Base-by-base conservation (phyloP, 1,284 basidiomycete species). In the Leucoagaricus sp. region DNA sequence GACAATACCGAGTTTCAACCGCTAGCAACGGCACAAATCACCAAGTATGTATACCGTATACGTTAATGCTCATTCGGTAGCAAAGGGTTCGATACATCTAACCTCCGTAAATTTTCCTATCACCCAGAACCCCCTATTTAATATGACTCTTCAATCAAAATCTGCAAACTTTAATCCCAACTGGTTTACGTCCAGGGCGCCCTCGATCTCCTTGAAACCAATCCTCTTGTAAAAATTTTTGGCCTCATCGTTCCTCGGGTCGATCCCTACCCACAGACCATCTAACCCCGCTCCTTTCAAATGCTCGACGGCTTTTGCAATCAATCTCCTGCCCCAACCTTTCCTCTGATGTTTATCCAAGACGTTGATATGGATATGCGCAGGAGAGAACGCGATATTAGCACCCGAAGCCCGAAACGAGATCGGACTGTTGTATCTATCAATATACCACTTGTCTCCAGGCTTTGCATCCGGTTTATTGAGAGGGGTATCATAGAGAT, bases 301-400 rank as follows among this genome's bases (percentile, higher is more conserved):
- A 67, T 80, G 72, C 49, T 77, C 70, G 21, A 85, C 75, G 10
- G 80, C 84, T 26, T 63, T 69, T 42, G 69, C 74, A 56, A 89
- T 81, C 59, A 89, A 66, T 66, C 73, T 80, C 58, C 76, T 73
- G 2, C 86, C 87, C 82, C 82, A 87, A 17, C 86, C 86, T 58
- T 80, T 75, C 49, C 79, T 72, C 68, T 85, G 85, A 67, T 84
- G 81, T 52, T 72, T 73, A 15, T 82, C 77, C 57, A 89, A 65
- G 53, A 89, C 80, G 62, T 89, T 75, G 67, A 89, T 85, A 65
- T 89, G 87, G 64, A 89, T 63, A 69, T 88, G 86, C 9, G 85
- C 86, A 10, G 82, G 78, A 13, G 84, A 80, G 64, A 83, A 85
- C 10, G 72, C 70, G 52, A 86, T 70, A 57, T 76, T 79, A 15